Base-by-base conservation (phyloP, 768 basidiomycete species). In the Tremella mesenterica region DNA sequence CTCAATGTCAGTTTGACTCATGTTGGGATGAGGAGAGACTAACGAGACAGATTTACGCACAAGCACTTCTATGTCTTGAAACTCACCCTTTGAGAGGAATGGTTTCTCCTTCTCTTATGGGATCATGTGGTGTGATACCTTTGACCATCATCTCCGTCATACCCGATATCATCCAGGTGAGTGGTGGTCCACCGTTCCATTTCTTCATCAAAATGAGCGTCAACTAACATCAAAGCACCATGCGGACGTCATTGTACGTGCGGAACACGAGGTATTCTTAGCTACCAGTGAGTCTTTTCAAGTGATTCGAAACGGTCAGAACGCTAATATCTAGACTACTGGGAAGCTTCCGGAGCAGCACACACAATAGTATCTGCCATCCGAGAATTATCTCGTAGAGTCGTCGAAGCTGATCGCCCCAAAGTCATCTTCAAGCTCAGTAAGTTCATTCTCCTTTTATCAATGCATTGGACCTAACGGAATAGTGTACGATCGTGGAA, bases 401-500 rank as follows among this genome's bases (percentile, higher is more conserved):
- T 59, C 10, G 33, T 57, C 14, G 58, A 50, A n/a, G n/a, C 48
- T 12, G 57, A 59, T 7, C 16, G 58, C 5, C n/a, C 47, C 20
- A 62, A 59, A 34, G 58, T 65, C 2, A 44, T 62, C 27, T 45
- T 65, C 45, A 62, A 63, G 47, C 39, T 65, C 21, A 65, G 61
- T 59, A 23, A 39, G 61, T 51, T 13, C 16, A 21, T 18, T 13
- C 16, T 50, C 16, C 49, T 25, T 23, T 18, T 36, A 10, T 18
- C 25, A 14, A 25, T 48, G 36, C 27, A 9, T 47, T 13, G 4
- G 21, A 26, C 25, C n/a, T 7, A 36, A 12, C 28, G 10, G 18
- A 25, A 9, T 18, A 63, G 61, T 63, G 55, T 65, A 62, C 46
- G 63, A 65, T 34, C 57, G 63, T 38, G 63, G 63, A 13, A 61